phyloP scores from a whole-genome alignment of 169 alveolate species.

The Plasmodium fragile region DNA sequence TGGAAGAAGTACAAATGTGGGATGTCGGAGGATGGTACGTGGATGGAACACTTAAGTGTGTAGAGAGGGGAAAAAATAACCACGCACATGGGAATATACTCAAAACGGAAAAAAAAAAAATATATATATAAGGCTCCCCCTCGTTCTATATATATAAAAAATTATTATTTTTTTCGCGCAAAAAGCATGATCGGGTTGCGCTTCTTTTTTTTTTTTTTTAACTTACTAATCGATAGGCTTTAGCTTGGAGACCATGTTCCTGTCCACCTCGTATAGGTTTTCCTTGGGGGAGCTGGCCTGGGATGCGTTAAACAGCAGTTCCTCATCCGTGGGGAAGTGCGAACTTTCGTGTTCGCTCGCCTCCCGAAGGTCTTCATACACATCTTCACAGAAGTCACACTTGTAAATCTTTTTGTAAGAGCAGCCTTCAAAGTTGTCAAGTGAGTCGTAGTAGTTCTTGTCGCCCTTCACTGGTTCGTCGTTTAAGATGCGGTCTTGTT shows the following conservation, averaged over 20 bases:
- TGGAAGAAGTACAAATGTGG: neutral
- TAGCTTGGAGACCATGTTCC: neutral
- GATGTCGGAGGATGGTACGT: neutral
- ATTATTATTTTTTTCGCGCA: neutral
- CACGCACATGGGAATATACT: neutral
- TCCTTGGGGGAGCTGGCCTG: neutral
- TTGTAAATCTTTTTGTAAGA: slow-evolving; percentile 68
- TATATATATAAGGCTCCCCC: no score
- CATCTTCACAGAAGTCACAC: slow-evolving; percentile 69
- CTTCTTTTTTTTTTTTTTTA: neutral
- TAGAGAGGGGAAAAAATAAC: neutral
- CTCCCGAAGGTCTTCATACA: slow-evolving; percentile 45
- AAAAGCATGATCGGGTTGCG: neutral
- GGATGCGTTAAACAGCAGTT: slow-evolving; percentile 18
- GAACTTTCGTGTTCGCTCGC: slow-evolving; percentile 67
- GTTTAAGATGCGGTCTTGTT: neutral
- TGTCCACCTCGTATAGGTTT: slow-evolving; percentile 12
- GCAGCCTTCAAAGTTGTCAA: slow-evolving; percentile 65
- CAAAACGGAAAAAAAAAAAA: neutral
- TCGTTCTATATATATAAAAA: no score
- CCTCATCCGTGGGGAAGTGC: slow-evolving; percentile 56
- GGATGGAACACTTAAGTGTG: neutral
- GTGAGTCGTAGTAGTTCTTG: slow-evolving; percentile 44
- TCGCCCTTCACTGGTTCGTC: slow-evolving; percentile 32
- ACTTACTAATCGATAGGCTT: slow-evolving; percentile 41